phyloP scores from a whole-genome alignment of 2,329 filamentous ascomycete genomes.

The Thermomyces lanuginosus region DNA sequence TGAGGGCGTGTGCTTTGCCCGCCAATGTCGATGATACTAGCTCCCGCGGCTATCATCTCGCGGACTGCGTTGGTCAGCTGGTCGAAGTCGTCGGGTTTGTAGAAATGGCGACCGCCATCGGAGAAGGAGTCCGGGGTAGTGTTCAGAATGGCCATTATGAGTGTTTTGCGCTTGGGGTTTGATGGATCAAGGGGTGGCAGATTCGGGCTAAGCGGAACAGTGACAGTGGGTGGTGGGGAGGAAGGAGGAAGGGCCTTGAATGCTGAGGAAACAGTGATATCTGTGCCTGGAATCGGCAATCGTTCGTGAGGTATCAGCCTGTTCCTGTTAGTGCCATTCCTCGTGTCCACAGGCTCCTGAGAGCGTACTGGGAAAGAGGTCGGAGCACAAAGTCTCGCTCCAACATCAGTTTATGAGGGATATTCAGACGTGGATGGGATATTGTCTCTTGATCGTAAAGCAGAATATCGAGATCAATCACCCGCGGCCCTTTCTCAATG shows the following conservation, averaged over 20 bases:
- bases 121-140: conserved; percentile 95
- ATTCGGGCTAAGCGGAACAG: conserved; percentile 20
- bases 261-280: conserved; percentile 19
- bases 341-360: neutral
- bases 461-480: conserved; percentile 86
- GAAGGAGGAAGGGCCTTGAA: conserved; percentile 19
- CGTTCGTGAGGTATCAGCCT: conserved; percentile 28
- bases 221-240: conserved; percentile 21
- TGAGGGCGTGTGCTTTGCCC: conserved; percentile 83
- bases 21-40: conserved; percentile 77
- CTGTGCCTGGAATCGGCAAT: conserved; percentile 15
- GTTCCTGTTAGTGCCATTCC: conserved; percentile 4
- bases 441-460: conserved; percentile 57
- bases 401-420: conserved; percentile 71
- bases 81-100: conserved; percentile 27
- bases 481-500: conserved; percentile 84
- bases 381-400: conserved; percentile 89
- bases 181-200: conserved; percentile 43
- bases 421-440: conserved; percentile 53
- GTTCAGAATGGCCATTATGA: conserved; percentile 88
- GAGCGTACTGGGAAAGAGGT: conserved; percentile 46
- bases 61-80: conserved; percentile 43
- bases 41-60: conserved; percentile 49
- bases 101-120: conserved; percentile 55
- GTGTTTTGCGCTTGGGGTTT: conserved; percentile 43